A percentile compares a stretch with the other conserved stretches of the same genome.
Conservation (phyloP, 116 monocot species). For the Dioscorea cayenensis region DNA sequence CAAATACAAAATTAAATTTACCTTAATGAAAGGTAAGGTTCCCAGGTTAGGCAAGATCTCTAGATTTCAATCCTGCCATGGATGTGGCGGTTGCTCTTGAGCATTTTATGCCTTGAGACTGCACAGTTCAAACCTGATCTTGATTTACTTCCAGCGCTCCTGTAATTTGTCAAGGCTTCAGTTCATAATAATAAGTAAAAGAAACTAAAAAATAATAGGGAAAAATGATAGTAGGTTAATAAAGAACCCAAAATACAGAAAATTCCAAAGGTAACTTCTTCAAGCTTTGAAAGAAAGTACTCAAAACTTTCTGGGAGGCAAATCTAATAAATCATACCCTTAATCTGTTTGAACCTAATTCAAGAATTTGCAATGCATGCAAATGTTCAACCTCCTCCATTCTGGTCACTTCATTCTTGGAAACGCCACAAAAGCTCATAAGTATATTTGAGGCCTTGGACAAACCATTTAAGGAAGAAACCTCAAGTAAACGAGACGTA, state of each 20-base stretch:
- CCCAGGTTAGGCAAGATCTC: neutral
- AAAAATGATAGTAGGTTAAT: neutral
- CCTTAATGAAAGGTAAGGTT: no score
- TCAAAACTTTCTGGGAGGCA: neutral
- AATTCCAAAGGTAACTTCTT: neutral
- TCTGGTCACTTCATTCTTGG: slow-evolving; percentile 88
- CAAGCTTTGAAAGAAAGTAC: neutral
- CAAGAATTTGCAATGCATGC: slow-evolving; percentile 69
- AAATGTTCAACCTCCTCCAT: slow-evolving; percentile 86
- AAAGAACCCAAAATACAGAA: neutral
- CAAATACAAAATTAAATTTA: neutral
- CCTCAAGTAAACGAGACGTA: slow-evolving; percentile 98
- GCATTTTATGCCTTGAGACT: no score
- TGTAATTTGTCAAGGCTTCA: slow-evolving; percentile 71
- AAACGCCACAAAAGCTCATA: slow-evolving; percentile 89
- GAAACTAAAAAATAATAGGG: neutral
- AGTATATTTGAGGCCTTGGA: slow-evolving; percentile 71
- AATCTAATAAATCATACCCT: slow-evolving; percentile 39
- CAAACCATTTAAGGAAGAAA: slow-evolving; percentile 65
- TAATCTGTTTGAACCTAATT: slow-evolving; percentile 93
- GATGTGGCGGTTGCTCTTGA: slow-evolving; percentile 92
- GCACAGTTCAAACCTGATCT: no score
- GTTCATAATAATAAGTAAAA: slow-evolving; percentile 6
- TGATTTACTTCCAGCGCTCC: no score
- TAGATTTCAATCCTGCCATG: slow-evolving; percentile 48